Conservation (phyloP, 371 early-diverging fungal genomes). For the Mucor irregularis region DNA sequence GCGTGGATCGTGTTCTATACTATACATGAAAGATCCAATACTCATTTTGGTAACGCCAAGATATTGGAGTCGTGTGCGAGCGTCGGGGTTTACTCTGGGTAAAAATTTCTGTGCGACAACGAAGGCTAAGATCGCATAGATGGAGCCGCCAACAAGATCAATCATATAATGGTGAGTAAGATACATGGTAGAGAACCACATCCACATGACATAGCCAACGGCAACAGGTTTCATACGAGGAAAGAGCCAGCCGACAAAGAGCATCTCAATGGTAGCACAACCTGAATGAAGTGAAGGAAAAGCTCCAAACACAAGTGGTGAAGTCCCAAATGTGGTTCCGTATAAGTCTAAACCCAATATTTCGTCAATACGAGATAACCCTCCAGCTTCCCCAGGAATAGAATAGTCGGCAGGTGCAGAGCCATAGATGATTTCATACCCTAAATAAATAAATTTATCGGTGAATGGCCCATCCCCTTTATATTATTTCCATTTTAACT, state of each 20-base stretch:
- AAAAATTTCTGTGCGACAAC: constrained; percentile 40
- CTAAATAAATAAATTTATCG: constrained; percentile 25
- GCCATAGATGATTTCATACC: constrained; percentile 65
- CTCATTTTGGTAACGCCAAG: constrained; percentile 28
- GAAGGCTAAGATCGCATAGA: constrained; percentile 63
- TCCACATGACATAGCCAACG: constrained; percentile 61
- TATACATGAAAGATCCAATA: constrained; percentile 22
- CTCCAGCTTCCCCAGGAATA: constrained; percentile 74
- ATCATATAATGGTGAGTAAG: constrained; percentile 75
- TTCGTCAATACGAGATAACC: constrained; percentile 68
- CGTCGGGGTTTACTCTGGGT: constrained; percentile 22
- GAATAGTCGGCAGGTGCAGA: constrained; percentile 65
- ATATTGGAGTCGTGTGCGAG: constrained; percentile 39
- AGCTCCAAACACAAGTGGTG: constrained; percentile 78
- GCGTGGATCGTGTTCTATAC: constrained; percentile 26
- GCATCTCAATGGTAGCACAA: constrained; percentile 66
- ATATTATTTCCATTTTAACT: constrained; percentile 29
- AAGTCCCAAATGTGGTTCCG: constrained; percentile 66
- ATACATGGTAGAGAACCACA: constrained; percentile 82
- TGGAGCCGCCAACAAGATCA: constrained; percentile 72
- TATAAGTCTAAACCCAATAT: constrained; percentile 67
- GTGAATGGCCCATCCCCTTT: neutral
- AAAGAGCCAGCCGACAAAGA: constrained; percentile 55
- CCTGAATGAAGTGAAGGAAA: constrained; percentile 78
- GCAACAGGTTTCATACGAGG: constrained; percentile 53